Percentiles rank a stretch among this genome's conserved stretches.
These are phyloP conservation scores for Graphilbum fragrans DNA, from an alignment of 2,329 filamentous ascomycete genomes.

Conservation along the genomic window DNA sequence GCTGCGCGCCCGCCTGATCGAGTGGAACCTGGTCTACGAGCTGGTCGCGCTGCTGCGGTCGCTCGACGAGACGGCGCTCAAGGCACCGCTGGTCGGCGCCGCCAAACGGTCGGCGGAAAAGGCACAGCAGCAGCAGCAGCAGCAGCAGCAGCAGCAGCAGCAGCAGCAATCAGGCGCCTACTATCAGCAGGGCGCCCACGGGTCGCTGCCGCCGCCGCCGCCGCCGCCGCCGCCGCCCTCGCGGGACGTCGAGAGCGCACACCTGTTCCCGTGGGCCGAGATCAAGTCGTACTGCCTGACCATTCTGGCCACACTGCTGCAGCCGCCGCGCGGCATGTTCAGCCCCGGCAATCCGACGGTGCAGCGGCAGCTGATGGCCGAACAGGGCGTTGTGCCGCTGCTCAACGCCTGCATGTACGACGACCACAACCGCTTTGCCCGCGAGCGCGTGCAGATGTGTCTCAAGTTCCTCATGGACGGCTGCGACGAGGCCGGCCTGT, in stretches of 20 bases:
- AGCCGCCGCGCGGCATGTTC: slow-evolving; percentile 56
- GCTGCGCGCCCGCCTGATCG: slow-evolving; percentile 72
- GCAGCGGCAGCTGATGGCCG: slow-evolving; percentile 74
- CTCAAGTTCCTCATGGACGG: slow-evolving; percentile 74
- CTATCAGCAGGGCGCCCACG: slow-evolving; percentile 11
- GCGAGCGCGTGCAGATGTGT: slow-evolving; percentile 80
- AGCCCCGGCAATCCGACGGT: slow-evolving; percentile 59
- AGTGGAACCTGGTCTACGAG: slow-evolving; percentile 87
- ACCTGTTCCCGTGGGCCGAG: slow-evolving; percentile 55
- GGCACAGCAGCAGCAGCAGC: neutral
- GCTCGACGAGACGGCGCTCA: slow-evolving; percentile 77
- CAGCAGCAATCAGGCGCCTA: slow-evolving; percentile 14
- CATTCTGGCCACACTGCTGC: slow-evolving; percentile 78
- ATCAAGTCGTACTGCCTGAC: slow-evolving; percentile 89
- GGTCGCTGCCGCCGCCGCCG: slow-evolving; percentile 10
- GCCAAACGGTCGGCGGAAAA: slow-evolving; percentile 13
- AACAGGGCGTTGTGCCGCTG: slow-evolving; percentile 77
- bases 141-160: slow-evolving; percentile 12
- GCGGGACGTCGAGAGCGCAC: slow-evolving; percentile 40
- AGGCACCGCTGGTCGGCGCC: slow-evolving; percentile 53
- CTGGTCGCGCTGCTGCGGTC: slow-evolving; percentile 78
- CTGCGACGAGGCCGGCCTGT: slow-evolving; percentile 59
- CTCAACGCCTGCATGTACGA: slow-evolving; percentile 86
- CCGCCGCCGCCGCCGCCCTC: slow-evolving; percentile 31
- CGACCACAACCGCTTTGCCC: slow-evolving; percentile 86